Base-by-base conservation (phyloP, 371 early-diverging fungal species). In the Amoeboaphelidium protococcarum region DNA sequence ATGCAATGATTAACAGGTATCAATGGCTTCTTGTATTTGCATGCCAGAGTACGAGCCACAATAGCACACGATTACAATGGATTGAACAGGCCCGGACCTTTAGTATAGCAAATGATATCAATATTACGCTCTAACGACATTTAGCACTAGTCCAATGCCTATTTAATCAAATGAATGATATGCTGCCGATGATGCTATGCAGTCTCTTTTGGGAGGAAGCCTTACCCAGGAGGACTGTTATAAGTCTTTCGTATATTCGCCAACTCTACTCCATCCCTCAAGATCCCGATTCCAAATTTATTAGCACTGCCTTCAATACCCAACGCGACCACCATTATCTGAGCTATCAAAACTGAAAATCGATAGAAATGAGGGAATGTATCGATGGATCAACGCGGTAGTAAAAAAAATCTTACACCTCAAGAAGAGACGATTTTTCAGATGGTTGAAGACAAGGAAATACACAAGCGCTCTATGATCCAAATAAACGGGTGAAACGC, bases 41-140 rank as follows among this genome's bases (percentile, higher is more conserved):
- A 71, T 1, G 91, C 68, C 25, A 99, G 57, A 2, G 96, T 92
- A 51, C 99, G 69, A 0, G 97, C 97, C 13, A 91, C 95, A 22
- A 89, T 63, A 13, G 97, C 98, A 1, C 84, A 87, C 0, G 83
- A 77, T 16, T 71, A 66, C 52, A 99, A 58, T 1, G 97, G 95
- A n/a, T 85, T 84, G 0, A 82, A 95, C 92, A 99, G 97, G 6
- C 99, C 99, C 10, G 99, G 99, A 0, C 98, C 85, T 74, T 92
- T 87, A 19, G 99, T 99, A 60, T 80, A 99, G 61, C 90, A 85
- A 41, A 99, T 80, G 24, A 81, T 76, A 58, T 90, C 82, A 44
- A 98, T 71, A 41, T 95, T 87, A n/a, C n/a, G n/a, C 10, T 64
- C 49, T 13, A 71, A 67, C 20, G 64, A 63, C 40, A 98, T 52